A percentile compares a stretch with the other conserved stretches of the same genome.
Evolutionary conservation across 805 yeast genomes (phyloP).

Genomic region (Candida glaebosa): DNA sequence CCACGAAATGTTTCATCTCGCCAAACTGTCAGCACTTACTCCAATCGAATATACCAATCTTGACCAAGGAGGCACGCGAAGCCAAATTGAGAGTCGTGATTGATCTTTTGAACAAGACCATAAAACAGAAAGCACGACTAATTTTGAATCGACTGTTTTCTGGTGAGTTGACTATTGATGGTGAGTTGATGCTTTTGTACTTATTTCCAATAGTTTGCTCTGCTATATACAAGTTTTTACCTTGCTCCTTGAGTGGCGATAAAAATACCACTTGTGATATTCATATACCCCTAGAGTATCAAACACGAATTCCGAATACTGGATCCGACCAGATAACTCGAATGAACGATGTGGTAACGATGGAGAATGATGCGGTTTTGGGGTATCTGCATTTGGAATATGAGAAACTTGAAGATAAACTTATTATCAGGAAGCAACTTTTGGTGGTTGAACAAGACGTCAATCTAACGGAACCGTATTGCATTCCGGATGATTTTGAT

Average conservation of each 20-base stretch:
- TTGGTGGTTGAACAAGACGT: constrained; percentile 67
- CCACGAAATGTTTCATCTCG: constrained; percentile 19
- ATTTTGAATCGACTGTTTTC: constrained; percentile 22
- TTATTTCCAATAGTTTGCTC: constrained; percentile 27
- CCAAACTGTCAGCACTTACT: constrained; percentile 5
- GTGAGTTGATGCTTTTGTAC: constrained; percentile 26
- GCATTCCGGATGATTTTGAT: constrained; percentile 14
- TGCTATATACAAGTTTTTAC: constrained; percentile 21
- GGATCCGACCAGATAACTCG: constrained; percentile 2
- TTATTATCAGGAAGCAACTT: neutral
- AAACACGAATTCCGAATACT: neutral
- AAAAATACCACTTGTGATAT: neutral
- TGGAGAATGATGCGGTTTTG: neutral
- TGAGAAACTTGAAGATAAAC: neutral
- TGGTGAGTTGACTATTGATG: constrained; percentile 20
- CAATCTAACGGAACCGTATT: constrained; percentile 56
- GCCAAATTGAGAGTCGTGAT: constrained; percentile 14
- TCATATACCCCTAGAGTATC: constrained; percentile 1
- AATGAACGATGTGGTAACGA: constrained; percentile 1
- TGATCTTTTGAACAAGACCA: constrained; percentile 11
- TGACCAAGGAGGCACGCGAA: constrained; percentile 6
- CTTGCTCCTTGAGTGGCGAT: constrained; percentile 25
- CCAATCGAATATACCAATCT: neutral
- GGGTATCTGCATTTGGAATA: constrained; percentile 7
- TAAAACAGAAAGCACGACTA: constrained; percentile 10